phyloP scores from a whole-genome alignment of 176 grass and related monocot species.

The Tillandsia leiboldiana region DNA sequence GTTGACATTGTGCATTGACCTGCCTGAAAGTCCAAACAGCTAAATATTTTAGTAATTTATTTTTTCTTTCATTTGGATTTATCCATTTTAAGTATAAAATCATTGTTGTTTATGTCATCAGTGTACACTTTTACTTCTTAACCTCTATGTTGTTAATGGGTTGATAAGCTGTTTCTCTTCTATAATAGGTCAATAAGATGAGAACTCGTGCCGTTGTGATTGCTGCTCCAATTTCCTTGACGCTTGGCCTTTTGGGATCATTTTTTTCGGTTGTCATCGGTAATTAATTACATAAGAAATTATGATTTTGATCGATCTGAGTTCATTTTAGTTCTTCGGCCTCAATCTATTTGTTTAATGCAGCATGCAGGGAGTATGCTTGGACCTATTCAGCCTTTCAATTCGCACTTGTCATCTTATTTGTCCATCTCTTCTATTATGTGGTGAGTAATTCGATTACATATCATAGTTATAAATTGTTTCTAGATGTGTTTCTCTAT shows the following conservation, averaged over 20 bases:
- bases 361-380: slow-evolving; percentile 15
- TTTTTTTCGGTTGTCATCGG: slow-evolving; percentile 8
- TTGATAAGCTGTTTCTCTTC: background rate
- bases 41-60: no score
- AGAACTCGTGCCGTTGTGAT: slow-evolving; percentile 15
- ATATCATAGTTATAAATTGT: background rate
- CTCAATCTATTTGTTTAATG: background rate
- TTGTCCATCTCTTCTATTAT: slow-evolving; percentile 18
- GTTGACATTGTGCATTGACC: no score
- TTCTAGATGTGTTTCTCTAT: background rate
- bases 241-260: slow-evolving; percentile 23
- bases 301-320: background rate
- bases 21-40: no score
- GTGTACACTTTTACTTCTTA: background rate
- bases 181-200: slow-evolving; percentile 14
- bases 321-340: background rate
- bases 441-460: slow-evolving; percentile 10
- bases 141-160: background rate
- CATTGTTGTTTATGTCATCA: no score
- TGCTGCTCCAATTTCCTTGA: slow-evolving; percentile 27
- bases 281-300: background rate
- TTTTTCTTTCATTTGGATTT: no score
- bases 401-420: slow-evolving; percentile 12
- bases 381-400: slow-evolving; percentile 18
- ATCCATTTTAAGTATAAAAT: no score